A percentile compares a stretch with the other conserved stretches of the same genome.
Evolutionary conservation across 176 grass and related monocot genomes (phyloP).

Genomic region (Lolium perenne): DNA sequence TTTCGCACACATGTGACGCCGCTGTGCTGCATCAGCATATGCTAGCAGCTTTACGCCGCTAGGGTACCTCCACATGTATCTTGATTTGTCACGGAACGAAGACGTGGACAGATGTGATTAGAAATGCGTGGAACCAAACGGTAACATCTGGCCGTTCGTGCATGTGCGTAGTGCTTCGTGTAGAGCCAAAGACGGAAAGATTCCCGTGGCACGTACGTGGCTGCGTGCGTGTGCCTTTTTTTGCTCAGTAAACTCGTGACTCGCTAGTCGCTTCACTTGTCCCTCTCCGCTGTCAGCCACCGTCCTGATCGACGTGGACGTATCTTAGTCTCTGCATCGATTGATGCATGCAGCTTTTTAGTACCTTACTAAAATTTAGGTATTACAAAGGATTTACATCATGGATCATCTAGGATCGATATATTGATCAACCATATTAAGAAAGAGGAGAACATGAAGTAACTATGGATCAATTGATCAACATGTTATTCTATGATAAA

Average conservation of each 20-base stretch:
- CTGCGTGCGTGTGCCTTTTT: neutral
- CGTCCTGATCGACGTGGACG: neutral
- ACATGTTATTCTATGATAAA: too few species aligned
- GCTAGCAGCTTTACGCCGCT: conserved; percentile 9
- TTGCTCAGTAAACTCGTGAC: conserved; percentile 2
- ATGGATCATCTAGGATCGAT: too few species aligned
- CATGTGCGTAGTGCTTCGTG: neutral
- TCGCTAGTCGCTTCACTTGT: conserved; percentile 6
- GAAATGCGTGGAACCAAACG: neutral
- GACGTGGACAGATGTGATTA: neutral
- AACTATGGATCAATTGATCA: too few species aligned
- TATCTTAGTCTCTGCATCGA: too few species aligned
- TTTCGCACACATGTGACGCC: conserved; percentile 20
- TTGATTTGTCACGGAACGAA: neutral
- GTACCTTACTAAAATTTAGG: too few species aligned
- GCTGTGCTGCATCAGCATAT: too few species aligned
- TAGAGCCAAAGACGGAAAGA: conserved; percentile 15
- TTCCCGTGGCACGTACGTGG: neutral
- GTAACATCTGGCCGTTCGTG: neutral
- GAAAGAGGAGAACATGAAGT: too few species aligned
- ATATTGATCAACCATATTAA: too few species aligned
- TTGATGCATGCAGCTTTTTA: too few species aligned
- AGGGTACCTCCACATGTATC: neutral
- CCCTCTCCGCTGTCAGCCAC: neutral
- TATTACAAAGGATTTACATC: too few species aligned